phyloP scores from a whole-genome alignment of 2,329 filamentous ascomycete species.

The Scopulariopsis brevicaulis region DNA sequence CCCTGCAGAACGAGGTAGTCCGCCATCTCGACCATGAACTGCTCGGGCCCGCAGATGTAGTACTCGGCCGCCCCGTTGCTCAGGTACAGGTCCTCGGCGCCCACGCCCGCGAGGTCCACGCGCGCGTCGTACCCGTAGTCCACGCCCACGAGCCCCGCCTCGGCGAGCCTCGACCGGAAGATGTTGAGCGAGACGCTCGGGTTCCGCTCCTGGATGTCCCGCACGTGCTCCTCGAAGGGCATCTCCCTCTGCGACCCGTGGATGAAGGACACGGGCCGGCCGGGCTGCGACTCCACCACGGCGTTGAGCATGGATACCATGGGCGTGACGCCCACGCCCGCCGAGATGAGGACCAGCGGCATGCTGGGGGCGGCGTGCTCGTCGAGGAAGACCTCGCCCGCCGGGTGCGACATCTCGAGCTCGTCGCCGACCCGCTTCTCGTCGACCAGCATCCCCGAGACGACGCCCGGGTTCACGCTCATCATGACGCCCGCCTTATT shows the following conservation, averaged over 20 bases:
- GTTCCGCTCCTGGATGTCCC: constrained; percentile 26
- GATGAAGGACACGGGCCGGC: constrained; percentile 44
- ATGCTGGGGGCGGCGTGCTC: constrained; percentile 19
- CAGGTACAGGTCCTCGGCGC: constrained; percentile 31
- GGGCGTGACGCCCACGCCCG: constrained; percentile 48
- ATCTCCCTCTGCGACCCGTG: constrained; percentile 41
- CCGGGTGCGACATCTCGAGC: constrained; percentile 55
- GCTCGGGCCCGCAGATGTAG: constrained; percentile 41
- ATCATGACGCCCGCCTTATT: constrained; percentile 28
- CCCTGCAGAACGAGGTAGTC: constrained; percentile 27
- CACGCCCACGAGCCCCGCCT: constrained; percentile 29
- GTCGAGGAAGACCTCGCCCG: constrained; percentile 48
- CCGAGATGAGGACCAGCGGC: constrained; percentile 50
- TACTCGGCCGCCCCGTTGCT: constrained; percentile 35
- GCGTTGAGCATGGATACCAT: constrained; percentile 50
- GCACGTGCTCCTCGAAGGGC: constrained; percentile 43
- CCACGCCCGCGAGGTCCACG: constrained; percentile 33
- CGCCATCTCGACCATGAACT: constrained; percentile 40
- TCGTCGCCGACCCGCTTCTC: constrained; percentile 47
- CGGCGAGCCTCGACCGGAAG: constrained; percentile 36
- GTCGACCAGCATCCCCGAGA: constrained; percentile 61
- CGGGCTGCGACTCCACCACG: constrained; percentile 28
- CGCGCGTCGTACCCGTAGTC: constrained; percentile 26
- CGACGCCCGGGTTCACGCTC: constrained; percentile 45
- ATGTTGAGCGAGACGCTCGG: constrained; percentile 26